Evolutionary conservation across 345 rosid species (phyloP).

Genomic region (Syzygium aromaticum): DNA sequence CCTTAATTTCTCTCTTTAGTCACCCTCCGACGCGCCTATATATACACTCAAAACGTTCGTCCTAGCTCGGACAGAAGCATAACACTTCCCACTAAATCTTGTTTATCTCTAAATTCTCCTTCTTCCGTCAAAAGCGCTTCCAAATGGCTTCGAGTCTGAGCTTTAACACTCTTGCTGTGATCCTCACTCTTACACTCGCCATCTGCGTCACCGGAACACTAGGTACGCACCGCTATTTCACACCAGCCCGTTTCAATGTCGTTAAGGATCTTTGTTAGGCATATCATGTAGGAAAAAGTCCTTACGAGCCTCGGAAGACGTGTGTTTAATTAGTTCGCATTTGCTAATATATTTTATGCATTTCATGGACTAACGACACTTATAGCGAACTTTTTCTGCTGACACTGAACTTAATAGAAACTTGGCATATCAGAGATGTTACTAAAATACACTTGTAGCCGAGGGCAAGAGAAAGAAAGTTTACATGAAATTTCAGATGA

Average conservation of each 20-base stretch:
- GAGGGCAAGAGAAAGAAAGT: background rate
- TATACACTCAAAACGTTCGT: background rate
- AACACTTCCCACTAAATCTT: background rate
- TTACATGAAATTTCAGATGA: background rate
- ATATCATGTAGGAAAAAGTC: background rate
- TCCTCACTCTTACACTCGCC: background rate
- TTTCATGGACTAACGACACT: background rate
- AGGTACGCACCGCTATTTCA: background rate
- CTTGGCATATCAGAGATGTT: background rate
- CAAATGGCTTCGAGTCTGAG: background rate
- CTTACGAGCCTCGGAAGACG: background rate
- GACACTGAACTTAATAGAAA: background rate
- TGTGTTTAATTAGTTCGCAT: background rate
- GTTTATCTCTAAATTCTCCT: background rate
- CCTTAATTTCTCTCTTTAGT: background rate
- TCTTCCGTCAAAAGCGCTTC: background rate
- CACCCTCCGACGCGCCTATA: background rate
- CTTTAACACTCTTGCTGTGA: background rate
- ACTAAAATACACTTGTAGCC: background rate
- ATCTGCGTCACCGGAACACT: background rate
- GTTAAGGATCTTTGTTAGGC: background rate
- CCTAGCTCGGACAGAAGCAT: background rate
- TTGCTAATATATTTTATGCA: background rate
- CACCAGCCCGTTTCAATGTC: background rate
- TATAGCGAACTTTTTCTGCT: background rate